Evolutionary conservation across 495 filamentous ascomycete species (phyloP), one percentile per base, ranked within the genome.

Genomic region (Cercophora samala): DNA sequence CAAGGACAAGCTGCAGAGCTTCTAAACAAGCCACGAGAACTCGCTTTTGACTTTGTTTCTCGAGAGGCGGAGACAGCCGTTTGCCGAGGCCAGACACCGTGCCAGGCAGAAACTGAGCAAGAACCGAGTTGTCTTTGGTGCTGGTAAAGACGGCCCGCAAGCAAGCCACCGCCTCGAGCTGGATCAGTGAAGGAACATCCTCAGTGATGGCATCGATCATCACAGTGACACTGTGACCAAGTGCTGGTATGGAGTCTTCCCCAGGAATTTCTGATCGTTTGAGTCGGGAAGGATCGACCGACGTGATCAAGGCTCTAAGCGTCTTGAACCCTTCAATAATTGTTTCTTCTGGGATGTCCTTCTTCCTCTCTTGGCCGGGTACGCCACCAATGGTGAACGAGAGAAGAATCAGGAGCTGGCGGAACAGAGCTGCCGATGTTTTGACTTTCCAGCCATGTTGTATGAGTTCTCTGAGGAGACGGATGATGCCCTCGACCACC

Each of bases 71-170:
- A 26, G 88, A 88, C 37, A 98, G 77, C 18, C 90, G 80, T 75
- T 89, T 93, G 13, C 88, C 89, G 58, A 99, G 74, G 5, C 88
- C 84, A 8, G 94, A 97, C 1, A 97, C 88, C 3, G 93, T 92
- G 8, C 96, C 91, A 8, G 95, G 95, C 70, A 97, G 85, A 69
- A 98, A 93, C 60, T 85, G 91, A 3, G 90, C 90, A 59, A 96
- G 82, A 4, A 91, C 85, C 11, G 91, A 82, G 59, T 83, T 83
- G 73, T 95, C 90, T 65, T 79, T 84, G 19, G 96, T 83, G 22
- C 86, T 84, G 17, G 72, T 67, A 66, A 88, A 84, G 32, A 96
- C 79, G 6, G 82, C 81, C 15, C 87, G 72, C n/a, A 96, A 75
- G 22, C 91, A 85, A 15, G 78, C 73, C 4, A 91, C 78, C 5